These are phyloP conservation scores for Ascomycota sp. DNA, from an alignment of 2,329 filamentous ascomycete species.

Conservation along the genomic window DNA sequence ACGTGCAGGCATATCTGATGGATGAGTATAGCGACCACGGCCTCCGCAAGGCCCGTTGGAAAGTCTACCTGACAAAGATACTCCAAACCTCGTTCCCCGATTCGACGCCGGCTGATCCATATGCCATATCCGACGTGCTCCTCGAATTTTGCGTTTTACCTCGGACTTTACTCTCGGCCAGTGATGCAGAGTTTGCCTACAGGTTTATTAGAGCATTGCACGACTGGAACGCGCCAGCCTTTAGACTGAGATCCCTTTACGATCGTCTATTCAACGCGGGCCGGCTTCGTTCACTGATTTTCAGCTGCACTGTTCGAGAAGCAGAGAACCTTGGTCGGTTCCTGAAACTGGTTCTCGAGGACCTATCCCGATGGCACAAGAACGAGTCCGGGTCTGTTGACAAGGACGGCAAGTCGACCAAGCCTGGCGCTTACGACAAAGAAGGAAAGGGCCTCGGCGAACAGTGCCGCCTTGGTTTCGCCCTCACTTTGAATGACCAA, in stretches of 20 bases:
- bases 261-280: slow-evolving; percentile 72
- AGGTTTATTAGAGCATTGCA: slow-evolving; percentile 77
- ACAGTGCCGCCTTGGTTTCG: slow-evolving; percentile 53
- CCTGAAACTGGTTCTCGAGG: slow-evolving; percentile 59
- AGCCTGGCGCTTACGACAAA: slow-evolving; percentile 59
- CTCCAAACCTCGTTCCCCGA: slow-evolving; percentile 62
- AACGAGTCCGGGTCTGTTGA: slow-evolving; percentile 36
- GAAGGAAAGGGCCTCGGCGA: slow-evolving; percentile 39
- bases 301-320: slow-evolving; percentile 75
- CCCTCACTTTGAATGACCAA: slow-evolving; percentile 42
- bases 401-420: slow-evolving; percentile 13
- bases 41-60: slow-evolving; percentile 44
- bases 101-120: slow-evolving; percentile 39
- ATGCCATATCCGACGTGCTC: slow-evolving; percentile 51
- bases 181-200: slow-evolving; percentile 79
- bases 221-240: slow-evolving; percentile 62
- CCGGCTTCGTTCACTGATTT: slow-evolving; percentile 62
- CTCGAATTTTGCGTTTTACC: slow-evolving; percentile 89
- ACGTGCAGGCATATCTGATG: slow-evolving; percentile 48
- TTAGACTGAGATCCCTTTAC: slow-evolving; percentile 68
- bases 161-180: slow-evolving; percentile 60
- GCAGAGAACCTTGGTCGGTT: slow-evolving; percentile 88
- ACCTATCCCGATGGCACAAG: slow-evolving; percentile 68
- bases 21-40: slow-evolving; percentile 55
- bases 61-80: slow-evolving; percentile 50